phyloP scores from a whole-genome alignment of 257 asterid genomes.

The Nicotiana benthamiana region DNA sequence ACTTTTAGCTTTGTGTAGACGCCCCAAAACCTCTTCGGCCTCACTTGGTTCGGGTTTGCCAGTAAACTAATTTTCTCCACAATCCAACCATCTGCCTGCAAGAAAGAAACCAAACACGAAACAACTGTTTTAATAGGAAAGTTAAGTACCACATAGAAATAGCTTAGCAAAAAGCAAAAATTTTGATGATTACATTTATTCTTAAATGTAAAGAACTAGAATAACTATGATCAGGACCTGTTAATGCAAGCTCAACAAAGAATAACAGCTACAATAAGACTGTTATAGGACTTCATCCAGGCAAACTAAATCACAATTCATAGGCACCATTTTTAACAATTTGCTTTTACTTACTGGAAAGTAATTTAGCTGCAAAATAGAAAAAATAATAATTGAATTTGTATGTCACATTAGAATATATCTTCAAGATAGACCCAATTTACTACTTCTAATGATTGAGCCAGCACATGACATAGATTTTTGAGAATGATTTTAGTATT shows the following conservation, averaged over 20 bases:
- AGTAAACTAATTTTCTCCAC: slow-evolving; percentile 82
- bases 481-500: background rate
- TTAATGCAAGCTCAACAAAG: background rate
- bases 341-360: background rate
- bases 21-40: slow-evolving; percentile 94
- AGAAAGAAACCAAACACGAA: slow-evolving; percentile 13
- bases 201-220: background rate
- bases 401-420: background rate
- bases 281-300: background rate
- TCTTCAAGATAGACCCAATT: background rate
- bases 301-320: background rate
- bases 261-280: background rate
- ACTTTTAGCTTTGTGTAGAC: slow-evolving; percentile 95
- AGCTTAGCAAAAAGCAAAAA: background rate
- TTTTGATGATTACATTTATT: background rate
- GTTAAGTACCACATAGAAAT: background rate
- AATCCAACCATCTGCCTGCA: slow-evolving; percentile 97
- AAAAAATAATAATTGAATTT: background rate
- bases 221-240: background rate
- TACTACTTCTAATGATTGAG: background rate
- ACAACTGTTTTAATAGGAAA: background rate
- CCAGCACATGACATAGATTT: background rate
- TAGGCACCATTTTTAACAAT: background rate
- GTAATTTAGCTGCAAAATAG: background rate
- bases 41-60: slow-evolving; percentile 88